Evolutionary conservation across 331 rosid genomes (phyloP).

Genomic region (Prunus yedoensis): DNA sequence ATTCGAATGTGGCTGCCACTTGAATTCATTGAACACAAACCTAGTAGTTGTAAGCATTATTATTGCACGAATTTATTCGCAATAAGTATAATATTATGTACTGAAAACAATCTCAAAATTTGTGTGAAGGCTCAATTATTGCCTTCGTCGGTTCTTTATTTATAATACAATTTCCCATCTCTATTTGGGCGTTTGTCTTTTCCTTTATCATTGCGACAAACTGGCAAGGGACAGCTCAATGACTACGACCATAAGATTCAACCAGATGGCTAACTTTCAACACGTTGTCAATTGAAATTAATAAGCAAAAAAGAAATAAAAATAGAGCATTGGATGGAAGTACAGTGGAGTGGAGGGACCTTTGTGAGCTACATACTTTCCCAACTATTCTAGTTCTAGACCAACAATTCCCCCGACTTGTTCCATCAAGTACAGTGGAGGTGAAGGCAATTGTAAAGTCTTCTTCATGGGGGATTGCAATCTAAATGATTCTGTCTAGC

Average conservation of each 20-base stretch:
- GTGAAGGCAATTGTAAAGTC: background rate
- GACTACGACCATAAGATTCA: too few species aligned
- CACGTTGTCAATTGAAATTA: too few species aligned
- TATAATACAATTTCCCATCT: background rate
- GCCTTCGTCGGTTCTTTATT: background rate
- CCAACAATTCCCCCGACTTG: background rate
- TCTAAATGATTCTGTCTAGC: slow-evolving; percentile 7
- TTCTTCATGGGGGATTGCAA: background rate
- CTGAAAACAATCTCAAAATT: too few species aligned
- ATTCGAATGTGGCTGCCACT: background rate
- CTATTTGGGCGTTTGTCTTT: background rate
- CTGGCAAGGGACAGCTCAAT: background rate
- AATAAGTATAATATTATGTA: too few species aligned
- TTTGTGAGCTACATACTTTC: background rate
- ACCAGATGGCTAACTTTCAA: too few species aligned
- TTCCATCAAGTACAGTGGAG: background rate
- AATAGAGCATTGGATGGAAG: too few species aligned
- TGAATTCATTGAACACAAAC: background rate
- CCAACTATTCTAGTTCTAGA: background rate
- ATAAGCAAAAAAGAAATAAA: too few species aligned
- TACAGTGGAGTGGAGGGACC: too few species aligned
- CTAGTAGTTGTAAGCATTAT: background rate
- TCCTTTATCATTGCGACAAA: background rate
- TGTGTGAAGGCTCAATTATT: background rate
- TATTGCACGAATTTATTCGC: background rate